phyloP scores from a whole-genome alignment of 2,329 filamentous ascomycete species.

The Scorias spongiosa region DNA sequence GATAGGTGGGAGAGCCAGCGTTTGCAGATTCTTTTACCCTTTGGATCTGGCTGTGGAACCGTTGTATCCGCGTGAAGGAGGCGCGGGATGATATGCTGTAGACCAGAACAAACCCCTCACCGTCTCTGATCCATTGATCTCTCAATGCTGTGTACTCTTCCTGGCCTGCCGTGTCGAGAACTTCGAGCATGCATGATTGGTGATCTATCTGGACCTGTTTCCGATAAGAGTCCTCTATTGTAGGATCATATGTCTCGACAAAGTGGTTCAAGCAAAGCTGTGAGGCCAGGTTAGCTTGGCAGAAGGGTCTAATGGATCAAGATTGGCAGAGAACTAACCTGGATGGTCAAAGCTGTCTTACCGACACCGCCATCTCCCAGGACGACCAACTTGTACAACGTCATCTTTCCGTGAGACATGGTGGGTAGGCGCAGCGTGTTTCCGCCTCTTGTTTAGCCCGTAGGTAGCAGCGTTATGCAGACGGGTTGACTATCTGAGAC shows the following conservation, averaged over 20 bases:
- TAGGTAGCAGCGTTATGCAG: too few species aligned
- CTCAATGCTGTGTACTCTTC: slow-evolving; percentile 95
- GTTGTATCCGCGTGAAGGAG: slow-evolving; percentile 86
- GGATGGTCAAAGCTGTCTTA: slow-evolving; percentile 98
- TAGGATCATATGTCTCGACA: slow-evolving; percentile 72
- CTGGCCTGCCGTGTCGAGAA: slow-evolving; percentile 91
- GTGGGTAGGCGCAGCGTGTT: slow-evolving; percentile 1
- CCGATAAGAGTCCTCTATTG: slow-evolving; percentile 53
- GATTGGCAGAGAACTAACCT: slow-evolving; percentile 24
- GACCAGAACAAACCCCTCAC: slow-evolving; percentile 92
- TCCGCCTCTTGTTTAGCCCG: too few species aligned
- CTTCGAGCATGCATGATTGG: slow-evolving; percentile 93
- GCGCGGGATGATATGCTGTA: slow-evolving; percentile 97
- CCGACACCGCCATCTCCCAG: slow-evolving; percentile 96
- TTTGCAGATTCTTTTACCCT: slow-evolving; percentile 80
- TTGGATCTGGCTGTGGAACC: slow-evolving; percentile 93
- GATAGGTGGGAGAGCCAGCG: slow-evolving; percentile 59
- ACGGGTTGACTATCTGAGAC: too few species aligned
- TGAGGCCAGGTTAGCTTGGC: neutral
- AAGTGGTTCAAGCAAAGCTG: slow-evolving; percentile 96
- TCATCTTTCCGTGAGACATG: slow-evolving; percentile 25
- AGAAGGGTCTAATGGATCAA: neutral
- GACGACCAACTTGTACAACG: slow-evolving; percentile 76
- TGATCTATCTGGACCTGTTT: slow-evolving; percentile 74
- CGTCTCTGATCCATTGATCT: slow-evolving; percentile 97